These are phyloP conservation scores for Paxillus ammoniavirescens DNA, from an alignment of 768 basidiomycete genomes.

Conservation along the genomic window DNA sequence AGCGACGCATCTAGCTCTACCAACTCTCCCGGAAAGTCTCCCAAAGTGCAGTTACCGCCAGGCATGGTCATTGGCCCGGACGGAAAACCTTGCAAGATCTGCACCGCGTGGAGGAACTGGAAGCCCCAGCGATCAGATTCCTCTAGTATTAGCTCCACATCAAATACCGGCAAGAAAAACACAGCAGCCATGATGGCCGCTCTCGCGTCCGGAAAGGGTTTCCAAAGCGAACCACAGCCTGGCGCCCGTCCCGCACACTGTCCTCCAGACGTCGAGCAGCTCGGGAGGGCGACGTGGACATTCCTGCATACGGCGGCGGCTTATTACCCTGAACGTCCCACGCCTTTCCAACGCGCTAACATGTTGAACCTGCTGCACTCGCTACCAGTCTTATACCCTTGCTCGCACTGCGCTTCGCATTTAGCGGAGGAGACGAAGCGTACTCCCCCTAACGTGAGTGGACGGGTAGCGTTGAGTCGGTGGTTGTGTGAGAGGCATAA, in stretches of 20 bases:
- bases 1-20: not conserved
- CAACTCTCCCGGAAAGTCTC: conserved; percentile 2
- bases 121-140: conserved; percentile 40
- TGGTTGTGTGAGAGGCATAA: conserved; percentile 96
- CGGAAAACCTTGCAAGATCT: conserved; percentile 94
- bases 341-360: conserved; percentile 69
- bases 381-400: conserved; percentile 85
- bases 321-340: conserved; percentile 87
- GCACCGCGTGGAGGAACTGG: conserved; percentile 78
- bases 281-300: conserved; percentile 94
- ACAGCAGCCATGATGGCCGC: conserved; percentile 34
- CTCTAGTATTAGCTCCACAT: conserved; percentile 8
- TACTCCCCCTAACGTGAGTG: conserved; percentile 77
- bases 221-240: conserved; percentile 27
- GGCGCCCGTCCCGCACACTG: conserved; percentile 61
- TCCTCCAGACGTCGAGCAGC: conserved; percentile 85
- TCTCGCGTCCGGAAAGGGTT: conserved; percentile 29
- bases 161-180: conserved; percentile 30
- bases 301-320: conserved; percentile 95
- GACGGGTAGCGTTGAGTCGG: conserved; percentile 60
- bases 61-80: conserved; percentile 90
- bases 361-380: conserved; percentile 82
- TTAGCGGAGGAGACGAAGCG: conserved; percentile 67
- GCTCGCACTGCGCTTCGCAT: conserved; percentile 80
- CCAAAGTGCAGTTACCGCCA: conserved; percentile 51